Conservation (phyloP, 176 grass and related monocot genomes). For the Zizania latifolia region DNA sequence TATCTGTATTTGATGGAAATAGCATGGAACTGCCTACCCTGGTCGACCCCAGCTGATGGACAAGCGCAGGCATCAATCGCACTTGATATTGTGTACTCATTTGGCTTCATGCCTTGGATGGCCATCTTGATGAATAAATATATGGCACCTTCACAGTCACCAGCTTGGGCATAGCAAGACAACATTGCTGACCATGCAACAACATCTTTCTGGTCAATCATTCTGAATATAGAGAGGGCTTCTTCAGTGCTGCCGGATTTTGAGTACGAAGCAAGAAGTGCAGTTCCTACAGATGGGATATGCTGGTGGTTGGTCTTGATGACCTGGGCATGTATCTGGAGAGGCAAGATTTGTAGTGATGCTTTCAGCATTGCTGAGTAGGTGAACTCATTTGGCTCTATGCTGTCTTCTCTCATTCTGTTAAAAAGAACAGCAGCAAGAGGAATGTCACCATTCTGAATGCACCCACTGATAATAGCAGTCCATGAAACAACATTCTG, state of each 20-base stretch:
- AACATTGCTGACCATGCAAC: conserved; percentile 76
- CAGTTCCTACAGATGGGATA: conserved; percentile 50
- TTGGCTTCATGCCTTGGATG: conserved; percentile 44
- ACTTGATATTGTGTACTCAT: conserved; percentile 77
- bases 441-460: conserved; percentile 40
- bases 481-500: conserved; percentile 67
- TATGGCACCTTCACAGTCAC: conserved; percentile 52
- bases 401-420: conserved; percentile 53
- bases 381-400: conserved; percentile 70
- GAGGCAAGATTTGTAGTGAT: conserved; percentile 32
- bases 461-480: conserved; percentile 61
- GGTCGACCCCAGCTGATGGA: conserved; percentile 40
- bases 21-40: conserved; percentile 73
- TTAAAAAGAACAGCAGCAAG: conserved; percentile 47
- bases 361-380: conserved; percentile 58
- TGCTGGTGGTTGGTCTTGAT: conserved; percentile 61
- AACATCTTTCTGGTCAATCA: conserved; percentile 61
- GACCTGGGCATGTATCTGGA: conserved; percentile 60
- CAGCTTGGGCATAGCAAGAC: conserved; percentile 62
- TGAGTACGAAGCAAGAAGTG: conserved; percentile 61
- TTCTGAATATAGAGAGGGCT: conserved; percentile 50
- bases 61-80: conserved; percentile 52
- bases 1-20: conserved; percentile 61
- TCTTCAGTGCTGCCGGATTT: conserved; percentile 40
- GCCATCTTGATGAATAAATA: conserved; percentile 55